Evolutionary conservation across 2,329 filamentous ascomycete genomes (phyloP), one percentile per base, ranked within the genome.

Genomic region (Talaromyces sp.): DNA sequence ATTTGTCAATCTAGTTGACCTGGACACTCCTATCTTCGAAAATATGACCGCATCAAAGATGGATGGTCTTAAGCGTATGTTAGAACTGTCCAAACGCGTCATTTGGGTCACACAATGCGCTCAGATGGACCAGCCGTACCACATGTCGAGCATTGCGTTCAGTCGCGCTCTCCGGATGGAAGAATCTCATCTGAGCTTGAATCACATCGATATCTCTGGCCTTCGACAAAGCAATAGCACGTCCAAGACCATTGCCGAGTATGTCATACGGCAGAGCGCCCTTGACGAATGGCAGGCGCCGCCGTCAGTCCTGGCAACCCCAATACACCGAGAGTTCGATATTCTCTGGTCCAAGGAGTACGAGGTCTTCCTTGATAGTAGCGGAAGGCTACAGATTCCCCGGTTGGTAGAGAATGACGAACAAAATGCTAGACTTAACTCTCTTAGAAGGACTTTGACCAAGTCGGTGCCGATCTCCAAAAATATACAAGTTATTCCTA

Each of bases 281-380:
- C 31, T 52, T 17, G 43, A 48, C 3, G 22, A 57, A 15, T 50
- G 43, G 54, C 43, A 50, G 11, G 19, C 22, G 17, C 19, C n/a
- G 17, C 19, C 25, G 2, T 19, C 37, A 17, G 15, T 11, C 13
- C n/a, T 70, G 0, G n/a, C n/a, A n/a, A n/a, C n/a, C n/a, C n/a
- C n/a, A n/a, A n/a, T n/a, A n/a, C n/a, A n/a, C n/a, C n/a, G n/a
- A n/a, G n/a, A n/a, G n/a, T n/a, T n/a, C n/a, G n/a, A n/a, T n/a
- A n/a, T n/a, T n/a, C 54, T 71, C 4, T 72, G 69, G 68, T 66
- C 63, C 4, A 61, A 63, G 1, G 70, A 72, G 53, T 66, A 62
- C 1, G 70, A 74, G 50, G 35, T 69, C 2, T 61, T 62, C n/a
- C 40, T 72, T 11, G 28, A 64, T 5, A 37, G 66, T 31, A n/a